Evolutionary conservation across 164 flowering plant genomes (phyloP).

Genomic region (Magnolia officinalis): DNA sequence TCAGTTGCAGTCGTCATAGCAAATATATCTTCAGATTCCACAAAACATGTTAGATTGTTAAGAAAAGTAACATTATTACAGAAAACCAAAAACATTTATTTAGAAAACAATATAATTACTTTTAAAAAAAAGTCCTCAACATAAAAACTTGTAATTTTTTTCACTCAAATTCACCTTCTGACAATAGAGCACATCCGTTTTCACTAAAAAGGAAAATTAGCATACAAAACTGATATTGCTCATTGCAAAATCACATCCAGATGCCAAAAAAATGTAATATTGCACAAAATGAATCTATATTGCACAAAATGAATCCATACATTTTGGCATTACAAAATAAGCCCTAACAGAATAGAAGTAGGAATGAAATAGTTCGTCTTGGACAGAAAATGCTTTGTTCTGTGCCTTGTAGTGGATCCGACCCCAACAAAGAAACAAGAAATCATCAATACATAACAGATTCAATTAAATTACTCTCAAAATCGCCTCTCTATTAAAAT

Average conservation of each 20-base stretch:
- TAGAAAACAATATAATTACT: background rate
- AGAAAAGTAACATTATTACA: background rate
- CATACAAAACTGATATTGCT: background rate
- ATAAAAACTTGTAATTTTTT: background rate
- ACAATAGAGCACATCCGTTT: background rate
- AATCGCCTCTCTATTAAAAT: background rate
- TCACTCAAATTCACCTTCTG: background rate
- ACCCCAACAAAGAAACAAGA: too few species aligned
- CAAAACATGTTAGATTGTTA: background rate
- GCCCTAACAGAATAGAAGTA: too few species aligned
- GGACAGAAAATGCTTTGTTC: too few species aligned
- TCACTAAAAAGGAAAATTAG: background rate
- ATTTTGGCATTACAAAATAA: too few species aligned
- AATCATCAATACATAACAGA: background rate
- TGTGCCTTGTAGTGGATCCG: too few species aligned
- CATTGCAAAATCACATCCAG: background rate
- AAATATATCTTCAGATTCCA: background rate
- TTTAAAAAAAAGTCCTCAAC: background rate
- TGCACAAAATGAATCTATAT: too few species aligned
- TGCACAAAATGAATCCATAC: too few species aligned
- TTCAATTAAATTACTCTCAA: background rate
- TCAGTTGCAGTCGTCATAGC: conserved; percentile 36
- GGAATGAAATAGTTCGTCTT: too few species aligned
- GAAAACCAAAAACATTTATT: background rate
- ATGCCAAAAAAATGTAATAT: too few species aligned